phyloP scores from a whole-genome alignment of 2,329 filamentous ascomycete species.

The Domatiomyces catenatus region DNA sequence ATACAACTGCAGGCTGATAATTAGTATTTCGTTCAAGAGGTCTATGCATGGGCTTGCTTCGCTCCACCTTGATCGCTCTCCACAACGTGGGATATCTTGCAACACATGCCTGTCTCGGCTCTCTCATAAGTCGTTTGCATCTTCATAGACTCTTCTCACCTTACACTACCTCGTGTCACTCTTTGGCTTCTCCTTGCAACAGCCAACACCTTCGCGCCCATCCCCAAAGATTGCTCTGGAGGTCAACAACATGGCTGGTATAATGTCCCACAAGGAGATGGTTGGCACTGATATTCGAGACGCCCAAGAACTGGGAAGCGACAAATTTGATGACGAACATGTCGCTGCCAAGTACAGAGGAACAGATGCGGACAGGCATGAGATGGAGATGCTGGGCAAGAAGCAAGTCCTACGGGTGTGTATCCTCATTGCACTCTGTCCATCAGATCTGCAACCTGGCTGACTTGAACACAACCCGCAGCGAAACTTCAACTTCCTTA shows the following conservation, averaged over 20 bases:
- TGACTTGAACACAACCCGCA: constrained; percentile 9
- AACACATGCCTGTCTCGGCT: no score
- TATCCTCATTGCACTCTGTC: neutral
- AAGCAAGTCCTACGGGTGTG: constrained; percentile 25
- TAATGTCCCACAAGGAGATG: neutral
- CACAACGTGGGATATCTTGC: no score
- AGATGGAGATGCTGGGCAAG: constrained; percentile 26
- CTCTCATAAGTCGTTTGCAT: no score
- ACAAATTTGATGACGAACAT: constrained; percentile 6
- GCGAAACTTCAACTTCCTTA: constrained; percentile 32
- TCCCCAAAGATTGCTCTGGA: no score
- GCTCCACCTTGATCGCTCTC: no score
- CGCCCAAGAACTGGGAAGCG: neutral
- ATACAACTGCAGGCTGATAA: no score
- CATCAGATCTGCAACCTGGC: neutral
- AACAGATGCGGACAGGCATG: constrained; percentile 22
- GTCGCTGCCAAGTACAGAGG: constrained; percentile 25
- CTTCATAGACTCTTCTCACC: no score
- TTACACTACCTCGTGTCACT: no score
- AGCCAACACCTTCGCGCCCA: no score
- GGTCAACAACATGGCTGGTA: neutral
- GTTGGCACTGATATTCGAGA: neutral
- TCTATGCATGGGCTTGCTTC: no score
- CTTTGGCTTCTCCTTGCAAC: no score
- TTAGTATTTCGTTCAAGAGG: no score